A percentile compares a stretch with the other conserved stretches of the same genome.
These are phyloP conservation scores for Isoetes taiwanensis DNA, from an alignment of 75 land plant genomes.

Conservation along the genomic window DNA sequence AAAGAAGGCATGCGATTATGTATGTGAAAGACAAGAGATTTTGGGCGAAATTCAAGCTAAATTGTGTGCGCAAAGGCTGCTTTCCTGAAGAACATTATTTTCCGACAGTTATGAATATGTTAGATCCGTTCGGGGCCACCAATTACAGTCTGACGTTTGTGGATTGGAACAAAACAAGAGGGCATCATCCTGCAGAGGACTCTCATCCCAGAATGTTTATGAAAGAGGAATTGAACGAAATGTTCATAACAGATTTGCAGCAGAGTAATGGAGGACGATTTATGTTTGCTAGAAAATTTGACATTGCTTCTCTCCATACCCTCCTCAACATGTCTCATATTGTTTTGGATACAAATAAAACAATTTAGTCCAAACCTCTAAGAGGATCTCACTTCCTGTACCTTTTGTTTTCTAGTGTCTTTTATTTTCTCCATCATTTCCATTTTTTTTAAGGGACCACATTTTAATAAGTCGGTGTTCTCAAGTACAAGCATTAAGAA, in stretches of 20 bases:
- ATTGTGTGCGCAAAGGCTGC: constrained; percentile 29
- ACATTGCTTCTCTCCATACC: constrained; percentile 34
- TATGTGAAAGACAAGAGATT: constrained; percentile 34
- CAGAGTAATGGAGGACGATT: constrained; percentile 27
- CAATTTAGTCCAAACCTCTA: too few relatives aligned
- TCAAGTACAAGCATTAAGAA: too few relatives aligned
- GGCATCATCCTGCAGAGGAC: too few relatives aligned
- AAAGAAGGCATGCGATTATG: constrained; percentile 30
- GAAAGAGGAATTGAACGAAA: constrained; percentile 23
- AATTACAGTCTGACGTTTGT: constrained; percentile 39
- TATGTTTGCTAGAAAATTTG: constrained; percentile 49
- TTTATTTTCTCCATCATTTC: too few relatives aligned
- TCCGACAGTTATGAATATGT: constrained; percentile 42
- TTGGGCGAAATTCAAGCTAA: constrained; percentile 41
- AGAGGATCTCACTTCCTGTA: too few relatives aligned
- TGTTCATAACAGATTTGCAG: constrained; percentile 30
- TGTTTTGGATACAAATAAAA: too few relatives aligned
- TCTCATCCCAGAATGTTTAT: constrained; percentile 44
- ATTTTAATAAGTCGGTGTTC: too few relatives aligned
- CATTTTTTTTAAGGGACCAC: too few relatives aligned
- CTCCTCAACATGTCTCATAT: too few relatives aligned
- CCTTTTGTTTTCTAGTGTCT: too few relatives aligned
- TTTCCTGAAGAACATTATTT: constrained; percentile 71
- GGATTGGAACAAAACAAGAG: constrained; percentile 45
- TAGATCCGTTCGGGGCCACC: constrained; percentile 30